These are phyloP conservation scores for Saccharomycopsis oosterbeekiorum DNA, from an alignment of 805 yeast genomes.

Conservation along the genomic window DNA sequence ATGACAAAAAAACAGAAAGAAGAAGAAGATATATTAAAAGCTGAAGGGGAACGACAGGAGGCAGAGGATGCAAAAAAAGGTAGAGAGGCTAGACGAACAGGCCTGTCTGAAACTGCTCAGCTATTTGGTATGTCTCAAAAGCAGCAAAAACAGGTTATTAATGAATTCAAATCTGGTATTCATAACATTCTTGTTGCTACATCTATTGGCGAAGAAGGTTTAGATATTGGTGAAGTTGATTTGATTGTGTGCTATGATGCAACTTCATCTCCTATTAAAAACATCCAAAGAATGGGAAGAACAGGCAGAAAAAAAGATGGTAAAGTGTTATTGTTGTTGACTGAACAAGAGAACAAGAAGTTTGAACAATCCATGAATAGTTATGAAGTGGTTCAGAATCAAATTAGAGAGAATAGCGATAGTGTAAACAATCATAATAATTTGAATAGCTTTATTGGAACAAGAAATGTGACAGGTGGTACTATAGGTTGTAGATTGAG, in stretches of 20 bases:
- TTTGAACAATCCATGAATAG: conserved; percentile 80
- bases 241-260: conserved; percentile 88
- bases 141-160: conserved; percentile 69
- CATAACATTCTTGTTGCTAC: conserved; percentile 87
- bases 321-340: conserved; percentile 59
- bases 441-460: background rate
- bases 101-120: conserved; percentile 69
- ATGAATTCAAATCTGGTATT: conserved; percentile 59
- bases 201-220: conserved; percentile 96
- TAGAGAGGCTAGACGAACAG: conserved; percentile 34
- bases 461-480: background rate
- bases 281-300: conserved; percentile 94
- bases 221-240: conserved; percentile 97
- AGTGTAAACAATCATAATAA: conserved; percentile 28
- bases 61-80: conserved; percentile 27
- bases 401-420: conserved; percentile 41
- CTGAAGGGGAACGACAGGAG: conserved; percentile 25
- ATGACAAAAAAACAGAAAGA: conserved; percentile 28
- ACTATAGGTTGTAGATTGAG: background rate
- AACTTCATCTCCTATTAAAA: conserved; percentile 86
- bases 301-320: conserved; percentile 96
- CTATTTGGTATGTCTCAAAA: conserved; percentile 84
- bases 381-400: conserved; percentile 66
- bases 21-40: conserved; percentile 25
- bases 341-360: conserved; percentile 68